Evolutionary conservation across 805 yeast species (phyloP).

Genomic region (Martiniozyma abietophila): DNA sequence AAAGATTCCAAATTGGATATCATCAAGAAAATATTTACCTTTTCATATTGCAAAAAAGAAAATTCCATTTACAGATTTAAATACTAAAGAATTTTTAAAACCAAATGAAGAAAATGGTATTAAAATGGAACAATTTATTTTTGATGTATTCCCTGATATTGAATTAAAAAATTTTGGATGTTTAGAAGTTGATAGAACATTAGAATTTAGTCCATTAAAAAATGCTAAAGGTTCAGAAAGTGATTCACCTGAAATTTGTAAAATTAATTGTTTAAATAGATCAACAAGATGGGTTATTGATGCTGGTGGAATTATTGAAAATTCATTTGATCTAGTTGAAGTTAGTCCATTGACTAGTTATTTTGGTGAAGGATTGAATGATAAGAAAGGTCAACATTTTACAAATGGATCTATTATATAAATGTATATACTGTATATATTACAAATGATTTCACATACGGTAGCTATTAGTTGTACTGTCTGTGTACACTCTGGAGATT

Average conservation of each 20-base stretch:
- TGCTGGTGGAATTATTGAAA: slow-evolving; percentile 56
- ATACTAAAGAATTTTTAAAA: slow-evolving; percentile 36
- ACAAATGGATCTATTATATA: too few relatives aligned
- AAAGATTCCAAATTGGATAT: slow-evolving; percentile 61
- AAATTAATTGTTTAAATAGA: slow-evolving; percentile 50
- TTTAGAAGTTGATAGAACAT: slow-evolving; percentile 76
- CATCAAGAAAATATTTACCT: slow-evolving; percentile 62
- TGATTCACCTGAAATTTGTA: slow-evolving; percentile 82
- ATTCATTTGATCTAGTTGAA: slow-evolving; percentile 50
- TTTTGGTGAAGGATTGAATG: slow-evolving; percentile 59
- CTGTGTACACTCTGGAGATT: too few relatives aligned
- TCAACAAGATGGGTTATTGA: slow-evolving; percentile 65
- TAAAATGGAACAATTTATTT: slow-evolving; percentile 92
- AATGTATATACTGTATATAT: too few relatives aligned
- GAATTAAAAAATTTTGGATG: slow-evolving; percentile 71
- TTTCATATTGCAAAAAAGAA: slow-evolving; percentile 92
- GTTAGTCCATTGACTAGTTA: slow-evolving; percentile 71
- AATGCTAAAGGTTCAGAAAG: slow-evolving; percentile 76
- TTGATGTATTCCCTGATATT: slow-evolving; percentile 86
- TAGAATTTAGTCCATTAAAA: slow-evolving; percentile 90
- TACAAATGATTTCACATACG: too few relatives aligned
- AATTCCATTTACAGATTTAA: slow-evolving; percentile 44
- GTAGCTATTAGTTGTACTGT: too few relatives aligned
- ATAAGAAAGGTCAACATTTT: slow-evolving; percentile 47
- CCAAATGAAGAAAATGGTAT: slow-evolving; percentile 85